A percentile compares a stretch with the other conserved stretches of the same genome.
phyloP scores from a whole-genome alignment of 495 filamentous ascomycete species.

The Talaromyces trachyspermus region DNA sequence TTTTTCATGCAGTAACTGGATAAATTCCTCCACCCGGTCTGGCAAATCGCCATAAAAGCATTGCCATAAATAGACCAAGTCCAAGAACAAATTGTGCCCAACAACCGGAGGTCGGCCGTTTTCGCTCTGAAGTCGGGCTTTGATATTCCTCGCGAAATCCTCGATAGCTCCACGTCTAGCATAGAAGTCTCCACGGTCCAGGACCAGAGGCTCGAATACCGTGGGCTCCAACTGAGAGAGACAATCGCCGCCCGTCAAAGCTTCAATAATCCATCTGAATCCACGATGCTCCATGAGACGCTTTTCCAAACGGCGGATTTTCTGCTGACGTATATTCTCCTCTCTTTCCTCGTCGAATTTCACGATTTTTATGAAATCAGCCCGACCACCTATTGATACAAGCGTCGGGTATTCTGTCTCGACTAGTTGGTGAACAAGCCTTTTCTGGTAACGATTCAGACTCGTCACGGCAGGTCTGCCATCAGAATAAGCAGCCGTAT shows the following conservation, averaged over 20 bases:
- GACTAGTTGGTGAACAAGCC: slow-evolving; percentile 62
- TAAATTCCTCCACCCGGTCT: slow-evolving; percentile 52
- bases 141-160: slow-evolving; percentile 20
- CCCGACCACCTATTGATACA: slow-evolving; percentile 34
- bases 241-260: slow-evolving; percentile 52
- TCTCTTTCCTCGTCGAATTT: slow-evolving; percentile 42
- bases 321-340: slow-evolving; percentile 27
- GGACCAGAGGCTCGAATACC: slow-evolving; percentile 30
- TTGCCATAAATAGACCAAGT: slow-evolving; percentile 63
- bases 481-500: not conserved
- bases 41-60: slow-evolving; percentile 65
- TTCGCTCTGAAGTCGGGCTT: slow-evolving; percentile 34
- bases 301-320: slow-evolving; percentile 29
- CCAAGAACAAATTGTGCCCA: slow-evolving; percentile 72
- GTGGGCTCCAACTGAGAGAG: slow-evolving; percentile 44
- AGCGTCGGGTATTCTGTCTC: slow-evolving; percentile 54
- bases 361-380: slow-evolving; percentile 47
- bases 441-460: slow-evolving; percentile 48
- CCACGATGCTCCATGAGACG: slow-evolving; percentile 47
- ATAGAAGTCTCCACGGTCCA: slow-evolving; percentile 30
- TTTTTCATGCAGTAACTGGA: slow-evolving; percentile 38
- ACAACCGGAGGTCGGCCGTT: slow-evolving; percentile 45
- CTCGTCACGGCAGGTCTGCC: slow-evolving; percentile 8
- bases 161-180: slow-evolving; percentile 14
- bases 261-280: slow-evolving; percentile 65